phyloP scores from a whole-genome alignment of 1,139 yeast genomes.

The Geotrichum fermentans region DNA sequence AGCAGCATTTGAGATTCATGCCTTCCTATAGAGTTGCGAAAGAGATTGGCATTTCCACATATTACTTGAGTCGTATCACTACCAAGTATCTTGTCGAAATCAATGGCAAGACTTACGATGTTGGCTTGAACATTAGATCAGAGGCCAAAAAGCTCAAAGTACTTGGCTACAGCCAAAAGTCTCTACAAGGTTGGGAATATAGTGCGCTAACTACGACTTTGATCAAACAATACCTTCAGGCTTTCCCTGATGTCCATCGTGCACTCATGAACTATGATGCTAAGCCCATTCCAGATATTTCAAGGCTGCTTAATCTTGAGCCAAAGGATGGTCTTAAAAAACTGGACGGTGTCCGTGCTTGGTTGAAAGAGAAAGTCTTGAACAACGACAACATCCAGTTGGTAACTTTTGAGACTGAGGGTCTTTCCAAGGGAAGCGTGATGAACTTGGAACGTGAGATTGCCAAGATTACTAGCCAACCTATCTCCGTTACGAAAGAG shows the following conservation, averaged over 20 bases:
- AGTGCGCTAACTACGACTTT: conserved; percentile 69
- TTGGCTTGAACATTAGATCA: conserved; percentile 82
- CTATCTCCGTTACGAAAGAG: conserved; percentile 26
- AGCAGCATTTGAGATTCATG: conserved; percentile 51
- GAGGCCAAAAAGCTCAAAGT: conserved; percentile 78
- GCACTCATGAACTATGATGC: conserved; percentile 35
- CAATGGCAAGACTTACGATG: conserved; percentile 53
- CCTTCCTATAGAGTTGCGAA: conserved; percentile 67
- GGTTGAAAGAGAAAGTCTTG: conserved; percentile 45
- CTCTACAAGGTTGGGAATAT: conserved; percentile 74
- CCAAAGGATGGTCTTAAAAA: conserved; percentile 43
- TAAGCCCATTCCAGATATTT: conserved; percentile 42
- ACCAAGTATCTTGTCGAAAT: conserved; percentile 63
- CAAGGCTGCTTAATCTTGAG: conserved; percentile 41
- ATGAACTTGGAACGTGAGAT: conserved; percentile 64
- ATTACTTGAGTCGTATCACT: conserved; percentile 71
- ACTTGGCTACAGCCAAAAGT: conserved; percentile 74
- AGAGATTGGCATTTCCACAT: conserved; percentile 52
- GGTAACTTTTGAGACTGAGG: conserved; percentile 75
- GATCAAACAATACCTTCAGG: conserved; percentile 53
- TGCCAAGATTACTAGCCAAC: conserved; percentile 38
- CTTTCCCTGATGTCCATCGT: conserved; percentile 59
- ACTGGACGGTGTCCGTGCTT: conserved; percentile 38
- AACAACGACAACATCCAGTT: conserved; percentile 49
- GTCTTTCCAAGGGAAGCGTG: conserved; percentile 64